phyloP scores from a whole-genome alignment of 2,329 filamentous ascomycete species.

The Fusarium oxysporum region DNA sequence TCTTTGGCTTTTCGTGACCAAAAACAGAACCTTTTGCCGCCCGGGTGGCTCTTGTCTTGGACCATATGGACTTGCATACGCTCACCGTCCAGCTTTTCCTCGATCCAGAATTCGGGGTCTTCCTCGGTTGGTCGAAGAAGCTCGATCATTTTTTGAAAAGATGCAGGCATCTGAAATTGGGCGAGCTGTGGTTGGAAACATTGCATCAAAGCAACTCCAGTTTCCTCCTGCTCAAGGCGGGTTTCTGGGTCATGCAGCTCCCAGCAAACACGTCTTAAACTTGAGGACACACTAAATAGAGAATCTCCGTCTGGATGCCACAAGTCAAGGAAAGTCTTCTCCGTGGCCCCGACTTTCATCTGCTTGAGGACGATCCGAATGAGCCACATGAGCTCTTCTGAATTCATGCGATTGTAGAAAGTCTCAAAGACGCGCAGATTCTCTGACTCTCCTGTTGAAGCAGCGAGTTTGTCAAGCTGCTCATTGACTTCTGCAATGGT shows the following conservation, averaged over 20 bases:
- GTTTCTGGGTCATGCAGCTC: slow-evolving; percentile 81
- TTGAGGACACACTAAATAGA: slow-evolving; percentile 91
- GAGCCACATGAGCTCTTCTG: slow-evolving; percentile 93
- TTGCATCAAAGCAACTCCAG: slow-evolving; percentile 85
- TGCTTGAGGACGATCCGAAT: slow-evolving; percentile 91
- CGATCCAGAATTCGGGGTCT: slow-evolving; percentile 90
- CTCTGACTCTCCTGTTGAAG: slow-evolving; percentile 81
- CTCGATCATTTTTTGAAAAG: slow-evolving; percentile 81
- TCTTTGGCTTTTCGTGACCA: slow-evolving; percentile 98
- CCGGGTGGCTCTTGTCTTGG: slow-evolving; percentile 73
- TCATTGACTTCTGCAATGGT: slow-evolving; percentile 91
- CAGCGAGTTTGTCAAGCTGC: slow-evolving; percentile 81
- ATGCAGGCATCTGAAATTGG: slow-evolving; percentile 85
- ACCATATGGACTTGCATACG: slow-evolving; percentile 96
- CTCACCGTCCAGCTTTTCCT: slow-evolving; percentile 97
- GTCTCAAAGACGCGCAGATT: slow-evolving; percentile 83
- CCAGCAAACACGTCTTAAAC: slow-evolving; percentile 92
- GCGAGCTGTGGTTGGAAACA: slow-evolving; percentile 97
- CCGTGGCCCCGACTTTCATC: slow-evolving; percentile 80
- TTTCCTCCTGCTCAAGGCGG: slow-evolving; percentile 79
- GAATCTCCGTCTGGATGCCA: slow-evolving; percentile 84
- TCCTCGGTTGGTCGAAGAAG: slow-evolving; percentile 74
- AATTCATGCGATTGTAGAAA: slow-evolving; percentile 92
- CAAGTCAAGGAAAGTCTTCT: slow-evolving; percentile 86
- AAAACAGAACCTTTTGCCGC: slow-evolving; percentile 82